These are phyloP conservation scores for Musa acuminata DNA, from an alignment of 176 grass and related monocot species.

Conservation along the genomic window DNA sequence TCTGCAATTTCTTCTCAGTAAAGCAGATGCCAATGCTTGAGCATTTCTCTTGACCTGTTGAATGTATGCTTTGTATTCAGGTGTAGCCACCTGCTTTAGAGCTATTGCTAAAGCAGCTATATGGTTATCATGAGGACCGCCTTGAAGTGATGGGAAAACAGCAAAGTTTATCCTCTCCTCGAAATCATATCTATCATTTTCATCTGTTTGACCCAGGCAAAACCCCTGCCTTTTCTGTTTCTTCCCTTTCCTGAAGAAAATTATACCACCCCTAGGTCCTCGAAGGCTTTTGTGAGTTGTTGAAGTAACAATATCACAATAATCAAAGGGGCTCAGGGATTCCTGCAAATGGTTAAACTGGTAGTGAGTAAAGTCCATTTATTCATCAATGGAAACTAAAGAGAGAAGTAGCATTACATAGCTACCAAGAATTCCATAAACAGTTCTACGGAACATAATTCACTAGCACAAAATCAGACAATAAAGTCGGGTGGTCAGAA, in stretches of 20 bases:
- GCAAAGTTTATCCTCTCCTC: slow-evolving; percentile 91
- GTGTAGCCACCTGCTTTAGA: slow-evolving; percentile 78
- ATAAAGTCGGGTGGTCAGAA: too few relatives aligned
- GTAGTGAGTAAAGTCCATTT: neutral
- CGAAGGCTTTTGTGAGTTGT: slow-evolving; percentile 95
- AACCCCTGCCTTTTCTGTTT: slow-evolving; percentile 29
- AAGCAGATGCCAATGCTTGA: slow-evolving; percentile 71
- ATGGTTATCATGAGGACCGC: slow-evolving; percentile 97
- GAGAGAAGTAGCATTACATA: neutral
- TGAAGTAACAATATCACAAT: slow-evolving; percentile 92
- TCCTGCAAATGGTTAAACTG: slow-evolving; percentile 38
- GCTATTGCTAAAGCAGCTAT: slow-evolving; percentile 89
- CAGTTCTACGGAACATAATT: neutral
- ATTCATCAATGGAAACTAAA: neutral
- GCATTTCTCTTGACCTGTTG: slow-evolving; percentile 95
- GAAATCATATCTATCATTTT: slow-evolving; percentile 58
- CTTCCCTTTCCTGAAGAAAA: slow-evolving; percentile 88
- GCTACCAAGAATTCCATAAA: neutral
- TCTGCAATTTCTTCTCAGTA: slow-evolving; percentile 89
- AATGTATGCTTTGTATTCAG: slow-evolving; percentile 94
- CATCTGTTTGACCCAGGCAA: slow-evolving; percentile 49
- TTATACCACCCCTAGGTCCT: slow-evolving; percentile 89
- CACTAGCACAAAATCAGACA: neutral
- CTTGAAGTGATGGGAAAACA: slow-evolving; percentile 95
- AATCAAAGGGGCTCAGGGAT: slow-evolving; percentile 77